These are phyloP conservation scores for Akanthomyces lecanii DNA, from an alignment of 2,329 filamentous ascomycete species.

Conservation along the genomic window DNA sequence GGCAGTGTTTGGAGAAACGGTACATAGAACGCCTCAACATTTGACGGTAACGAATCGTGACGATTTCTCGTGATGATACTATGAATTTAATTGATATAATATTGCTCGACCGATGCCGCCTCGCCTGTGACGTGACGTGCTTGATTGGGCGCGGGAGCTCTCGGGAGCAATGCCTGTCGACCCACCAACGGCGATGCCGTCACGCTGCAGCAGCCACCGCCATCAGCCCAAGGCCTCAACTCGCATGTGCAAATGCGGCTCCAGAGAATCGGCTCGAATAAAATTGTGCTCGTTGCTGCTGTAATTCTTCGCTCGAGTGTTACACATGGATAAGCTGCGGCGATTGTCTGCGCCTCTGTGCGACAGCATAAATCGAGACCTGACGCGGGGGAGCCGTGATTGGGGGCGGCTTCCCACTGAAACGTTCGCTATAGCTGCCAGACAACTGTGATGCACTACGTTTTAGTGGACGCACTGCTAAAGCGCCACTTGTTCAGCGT, in stretches of 20 bases:
- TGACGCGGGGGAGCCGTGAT: not conserved
- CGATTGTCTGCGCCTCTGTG: not conserved
- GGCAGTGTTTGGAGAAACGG: not conserved
- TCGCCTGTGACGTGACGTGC: not conserved
- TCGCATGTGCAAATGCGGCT: not conserved
- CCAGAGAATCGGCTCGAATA: not conserved
- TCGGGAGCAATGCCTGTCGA: not conserved
- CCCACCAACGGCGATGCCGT: slow-evolving; percentile 10
- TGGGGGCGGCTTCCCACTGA: not conserved
- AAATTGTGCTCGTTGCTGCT: not conserved
- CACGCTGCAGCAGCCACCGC: slow-evolving; percentile 1
- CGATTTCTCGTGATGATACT: slow-evolving; percentile 8
- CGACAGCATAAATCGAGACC: too few species aligned
- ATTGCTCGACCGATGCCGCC: not conserved
- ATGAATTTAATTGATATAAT: slow-evolving; percentile 10
- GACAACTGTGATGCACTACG: not conserved
- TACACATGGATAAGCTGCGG: not conserved
- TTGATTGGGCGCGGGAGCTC: not conserved
- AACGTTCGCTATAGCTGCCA: not conserved
- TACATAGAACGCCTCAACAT: slow-evolving; percentile 7
- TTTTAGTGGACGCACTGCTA: not conserved
- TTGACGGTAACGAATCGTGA: not conserved
- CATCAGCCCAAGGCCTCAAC: not conserved
- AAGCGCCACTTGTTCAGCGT: not conserved
- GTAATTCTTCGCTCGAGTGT: not conserved